A percentile compares a stretch with the other conserved stretches of the same genome.
These are phyloP conservation scores for Tylopilus sp. DNA, from an alignment of 768 basidiomycete species.

Conservation along the genomic window DNA sequence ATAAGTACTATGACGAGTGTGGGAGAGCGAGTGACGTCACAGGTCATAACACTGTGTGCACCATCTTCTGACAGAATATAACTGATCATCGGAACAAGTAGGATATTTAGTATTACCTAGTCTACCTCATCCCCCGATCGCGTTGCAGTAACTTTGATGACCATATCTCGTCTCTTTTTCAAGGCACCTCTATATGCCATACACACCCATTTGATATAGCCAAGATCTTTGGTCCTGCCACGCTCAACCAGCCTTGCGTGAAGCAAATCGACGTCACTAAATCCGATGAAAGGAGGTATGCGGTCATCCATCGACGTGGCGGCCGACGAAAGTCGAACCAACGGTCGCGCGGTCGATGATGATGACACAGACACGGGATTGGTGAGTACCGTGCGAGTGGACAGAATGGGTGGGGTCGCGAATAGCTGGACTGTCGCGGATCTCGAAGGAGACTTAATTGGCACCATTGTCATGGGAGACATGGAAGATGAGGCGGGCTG, in stretches of 20 bases:
- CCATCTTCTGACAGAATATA: background rate
- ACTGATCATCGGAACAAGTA: background rate
- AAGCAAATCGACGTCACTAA: slow-evolving; percentile 72
- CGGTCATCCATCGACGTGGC: slow-evolving; percentile 66
- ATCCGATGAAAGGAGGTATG: slow-evolving; percentile 77
- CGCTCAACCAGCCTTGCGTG: slow-evolving; percentile 67
- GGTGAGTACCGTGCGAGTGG: slow-evolving; percentile 53
- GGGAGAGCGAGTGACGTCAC: no score
- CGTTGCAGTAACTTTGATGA: slow-evolving; percentile 15
- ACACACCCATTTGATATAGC: slow-evolving; percentile 69
- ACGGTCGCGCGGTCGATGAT: slow-evolving; percentile 43
- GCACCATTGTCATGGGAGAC: background rate
- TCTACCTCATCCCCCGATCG: slow-evolving; percentile 4
- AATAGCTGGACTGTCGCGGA: slow-evolving; percentile 17
- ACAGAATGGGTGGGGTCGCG: slow-evolving; percentile 48
- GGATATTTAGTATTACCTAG: background rate
- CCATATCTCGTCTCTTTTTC: slow-evolving; percentile 51
- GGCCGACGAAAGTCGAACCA: slow-evolving; percentile 65
- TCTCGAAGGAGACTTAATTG: background rate
- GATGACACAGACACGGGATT: slow-evolving; percentile 6
- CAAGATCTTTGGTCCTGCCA: slow-evolving; percentile 45
- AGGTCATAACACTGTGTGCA: no score
- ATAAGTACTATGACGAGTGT: no score
- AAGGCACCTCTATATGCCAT: slow-evolving; percentile 72
- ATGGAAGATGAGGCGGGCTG: slow-evolving; percentile 18